Evolutionary conservation across 805 yeast species (phyloP).

Genomic region (Hyphopichia homilentoma): DNA sequence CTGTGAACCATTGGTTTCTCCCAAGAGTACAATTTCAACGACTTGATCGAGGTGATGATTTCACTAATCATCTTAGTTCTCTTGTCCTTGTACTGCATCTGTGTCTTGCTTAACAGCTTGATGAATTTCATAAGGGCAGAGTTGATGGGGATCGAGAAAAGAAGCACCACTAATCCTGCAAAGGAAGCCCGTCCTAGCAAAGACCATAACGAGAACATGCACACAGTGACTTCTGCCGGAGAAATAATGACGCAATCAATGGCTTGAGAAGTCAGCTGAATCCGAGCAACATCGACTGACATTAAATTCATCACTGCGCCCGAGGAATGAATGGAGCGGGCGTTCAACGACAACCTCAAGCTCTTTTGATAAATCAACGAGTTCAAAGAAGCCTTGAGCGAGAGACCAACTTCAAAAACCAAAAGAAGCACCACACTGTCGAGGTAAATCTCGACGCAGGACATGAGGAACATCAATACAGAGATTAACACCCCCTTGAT

Average conservation of each 20-base stretch:
- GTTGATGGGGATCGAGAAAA: conserved; percentile 57
- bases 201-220: conserved; percentile 51
- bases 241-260: conserved; percentile 55
- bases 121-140: conserved; percentile 41
- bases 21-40: conserved; percentile 68
- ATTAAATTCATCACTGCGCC: conserved; percentile 80
- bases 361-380: conserved; percentile 71
- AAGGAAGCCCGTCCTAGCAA: conserved; percentile 57
- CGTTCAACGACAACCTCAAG: conserved; percentile 60
- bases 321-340: conserved; percentile 55
- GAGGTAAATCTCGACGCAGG: conserved; percentile 57
- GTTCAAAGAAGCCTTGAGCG: conserved; percentile 61
- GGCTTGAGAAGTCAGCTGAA: conserved; percentile 56
- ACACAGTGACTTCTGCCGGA: conserved; percentile 53
- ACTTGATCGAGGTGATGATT: conserved; percentile 54
- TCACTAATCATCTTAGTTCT: conserved; percentile 61
- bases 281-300: conserved; percentile 69
- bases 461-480: conserved; percentile 56
- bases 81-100: conserved; percentile 60
- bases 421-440: conserved; percentile 65
- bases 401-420: conserved; percentile 59
- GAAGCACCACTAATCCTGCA: conserved; percentile 53
- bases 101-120: conserved; percentile 43
- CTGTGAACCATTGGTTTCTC: conserved; percentile 59
- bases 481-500: conserved; percentile 64